Percentiles rank a stretch among this genome's conserved stretches.
phyloP scores from a whole-genome alignment of 176 grass and related monocot species.

The Musa troglodytarum region DNA sequence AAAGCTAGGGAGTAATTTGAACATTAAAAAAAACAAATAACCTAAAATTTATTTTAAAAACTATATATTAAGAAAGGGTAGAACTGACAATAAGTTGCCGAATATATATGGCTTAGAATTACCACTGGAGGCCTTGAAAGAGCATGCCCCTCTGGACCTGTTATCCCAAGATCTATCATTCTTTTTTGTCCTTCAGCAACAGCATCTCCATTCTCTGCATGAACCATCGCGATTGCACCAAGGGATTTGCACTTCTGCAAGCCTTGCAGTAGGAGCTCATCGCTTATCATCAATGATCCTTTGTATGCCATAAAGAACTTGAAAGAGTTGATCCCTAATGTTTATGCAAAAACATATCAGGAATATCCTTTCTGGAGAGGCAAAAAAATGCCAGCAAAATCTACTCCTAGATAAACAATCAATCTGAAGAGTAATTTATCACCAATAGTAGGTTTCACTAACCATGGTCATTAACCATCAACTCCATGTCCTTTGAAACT shows the following conservation, averaged over 20 bases:
- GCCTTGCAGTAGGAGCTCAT: constrained; percentile 88
- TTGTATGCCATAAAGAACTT: constrained; percentile 99
- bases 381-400: not conserved
- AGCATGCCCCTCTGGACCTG: constrained; percentile 94
- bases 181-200: constrained; percentile 77
- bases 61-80: not conserved
- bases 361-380: not conserved
- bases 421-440: not conserved
- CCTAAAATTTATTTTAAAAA: not conserved
- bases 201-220: constrained; percentile 94
- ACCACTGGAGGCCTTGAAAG: constrained; percentile 92
- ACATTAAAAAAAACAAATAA: not conserved
- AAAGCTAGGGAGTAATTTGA: not conserved
- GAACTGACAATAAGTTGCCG: constrained; percentile 5
- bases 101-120: constrained; percentile 22
- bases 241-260: constrained; percentile 88
- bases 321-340: constrained; percentile 96
- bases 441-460: constrained; percentile 12
- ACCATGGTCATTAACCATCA: constrained; percentile 95
- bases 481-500: constrained; percentile 88
- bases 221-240: constrained; percentile 93
- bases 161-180: constrained; percentile 96
- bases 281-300: constrained; percentile 76
- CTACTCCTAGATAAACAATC: not conserved
- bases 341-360: constrained; percentile 6